Conservation (phyloP, 371 early-diverging fungal species). For the Apophysomyces ossiformis region DNA sequence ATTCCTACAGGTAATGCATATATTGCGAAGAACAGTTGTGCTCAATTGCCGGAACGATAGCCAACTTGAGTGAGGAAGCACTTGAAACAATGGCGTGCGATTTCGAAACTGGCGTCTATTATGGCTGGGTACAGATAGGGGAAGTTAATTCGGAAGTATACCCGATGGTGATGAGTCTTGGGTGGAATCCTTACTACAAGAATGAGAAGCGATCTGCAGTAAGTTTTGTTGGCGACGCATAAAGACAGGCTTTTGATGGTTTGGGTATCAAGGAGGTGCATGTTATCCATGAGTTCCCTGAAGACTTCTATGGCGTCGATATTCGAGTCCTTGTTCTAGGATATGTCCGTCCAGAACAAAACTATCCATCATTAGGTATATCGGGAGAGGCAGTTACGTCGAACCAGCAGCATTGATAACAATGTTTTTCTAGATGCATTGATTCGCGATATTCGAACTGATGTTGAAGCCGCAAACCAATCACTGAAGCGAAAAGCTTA, state of each 20-base stretch:
- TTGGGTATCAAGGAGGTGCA: constrained; percentile 83
- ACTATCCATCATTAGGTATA: constrained; percentile 85
- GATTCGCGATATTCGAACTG: constrained; percentile 90
- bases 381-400: no score
- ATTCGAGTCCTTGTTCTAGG: constrained; percentile 86
- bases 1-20: constrained; percentile 89
- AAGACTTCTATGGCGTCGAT: constrained; percentile 91
- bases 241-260: background rate
- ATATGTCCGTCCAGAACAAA: constrained; percentile 89
- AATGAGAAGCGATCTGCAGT: constrained; percentile 94
- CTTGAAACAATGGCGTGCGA: constrained; percentile 67
- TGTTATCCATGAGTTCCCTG: constrained; percentile 83
- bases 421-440: constrained; percentile 69
- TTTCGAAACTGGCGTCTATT: constrained; percentile 90
- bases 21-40: background rate
- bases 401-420: no score
- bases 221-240: constrained; percentile 26
- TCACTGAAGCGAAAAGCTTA: constrained; percentile 66
- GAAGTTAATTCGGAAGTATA: constrained; percentile 57
- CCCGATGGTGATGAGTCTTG: constrained; percentile 98
- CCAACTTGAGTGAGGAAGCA: constrained; percentile 87
- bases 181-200: constrained; percentile 98
- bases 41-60: constrained; percentile 41
- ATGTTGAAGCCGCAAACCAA: constrained; percentile 81
- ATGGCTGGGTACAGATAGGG: constrained; percentile 89